Evolutionary conservation across 495 filamentous ascomycete species (phyloP), one percentile per base, ranked within the genome.

Genomic region (Aspergillus affinis): DNA sequence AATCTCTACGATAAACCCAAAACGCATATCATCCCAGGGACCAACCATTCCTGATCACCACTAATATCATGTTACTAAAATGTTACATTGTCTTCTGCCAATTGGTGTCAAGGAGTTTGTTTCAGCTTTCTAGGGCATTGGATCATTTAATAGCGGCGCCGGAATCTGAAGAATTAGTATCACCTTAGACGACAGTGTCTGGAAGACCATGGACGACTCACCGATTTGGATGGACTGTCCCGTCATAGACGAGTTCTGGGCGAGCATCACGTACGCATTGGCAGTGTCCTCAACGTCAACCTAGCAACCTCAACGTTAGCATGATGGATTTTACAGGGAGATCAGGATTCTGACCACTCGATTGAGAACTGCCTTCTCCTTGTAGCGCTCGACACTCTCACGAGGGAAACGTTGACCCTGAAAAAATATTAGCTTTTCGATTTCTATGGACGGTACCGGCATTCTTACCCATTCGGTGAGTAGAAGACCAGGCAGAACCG

Each of bases 391-490:
- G 15, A 83, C 73, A 29, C 58, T 65, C 56, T 83, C 75, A 7
- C 61, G 58, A n/a, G 71, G 46, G 58, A 84, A 83, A 6, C 75
- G 73, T 32, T 69, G 63, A 45, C 82, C 82, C 81, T 84, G 50
- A 15, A 2, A 29, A 19, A 18, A 17, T 21, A 20, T 64, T 57
- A 60, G 55, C 32, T 54, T 2, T 48, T 13, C 64, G 3, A 12
- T 57, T 18, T 6, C 55, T 17, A 21, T 26, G 12, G 23, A 54
- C 30, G 19, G 18, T 6, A 20, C 6, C 46, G 46, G 27, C 12
- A 9, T 55, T 71, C 66, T 59, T 59, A 87, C 87, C 89, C 89
- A 91, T 72, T 91, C 88, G 6, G 89, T 92, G 53, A 87, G 67
- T 51, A 91, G 65, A 30, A 90, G 72, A 13, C 88, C 87, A 4